Evolutionary conservation across 805 yeast species (phyloP).

Genomic region (Lachancea lanzarotensis): DNA sequence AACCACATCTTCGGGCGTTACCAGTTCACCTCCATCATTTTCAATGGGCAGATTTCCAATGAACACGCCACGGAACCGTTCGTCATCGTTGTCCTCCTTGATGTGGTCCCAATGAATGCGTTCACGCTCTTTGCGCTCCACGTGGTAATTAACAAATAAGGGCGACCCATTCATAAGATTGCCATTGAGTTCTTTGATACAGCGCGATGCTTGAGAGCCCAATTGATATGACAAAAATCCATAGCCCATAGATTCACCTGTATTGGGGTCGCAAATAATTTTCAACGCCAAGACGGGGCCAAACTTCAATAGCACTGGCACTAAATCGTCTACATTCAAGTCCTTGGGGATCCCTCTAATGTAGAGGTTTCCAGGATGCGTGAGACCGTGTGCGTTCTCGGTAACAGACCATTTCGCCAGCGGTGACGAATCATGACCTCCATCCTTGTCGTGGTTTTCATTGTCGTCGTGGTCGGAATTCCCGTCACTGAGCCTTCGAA

Average conservation of each 20-base stretch:
- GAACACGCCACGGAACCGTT: constrained; percentile 49
- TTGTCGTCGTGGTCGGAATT: not conserved
- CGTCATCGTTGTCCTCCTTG: constrained; percentile 39
- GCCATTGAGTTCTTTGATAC: constrained; percentile 51
- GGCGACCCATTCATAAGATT: constrained; percentile 26
- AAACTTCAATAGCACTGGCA: constrained; percentile 34
- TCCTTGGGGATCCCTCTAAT: constrained; percentile 42
- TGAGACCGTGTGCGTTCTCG: constrained; percentile 25
- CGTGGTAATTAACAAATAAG: constrained; percentile 53
- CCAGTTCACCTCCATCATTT: constrained; percentile 31
- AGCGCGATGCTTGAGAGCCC: constrained; percentile 53
- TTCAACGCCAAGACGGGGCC: constrained; percentile 43
- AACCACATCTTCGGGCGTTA: constrained; percentile 29
- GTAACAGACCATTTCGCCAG: constrained; percentile 26
- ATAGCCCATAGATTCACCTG: constrained; percentile 39
- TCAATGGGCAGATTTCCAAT: constrained; percentile 44
- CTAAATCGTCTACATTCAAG: constrained; percentile 35
- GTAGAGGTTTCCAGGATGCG: constrained; percentile 55
- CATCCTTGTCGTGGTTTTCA: not conserved
- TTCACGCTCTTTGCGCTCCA: constrained; percentile 56
- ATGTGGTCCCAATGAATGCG: constrained; percentile 29
- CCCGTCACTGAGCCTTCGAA: not conserved
- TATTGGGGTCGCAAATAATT: constrained; percentile 38
- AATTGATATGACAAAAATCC: constrained; percentile 64
- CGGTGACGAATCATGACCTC: not conserved